A percentile compares a stretch with the other conserved stretches of the same genome.
Conservation (phyloP, 805 yeast genomes). For the Lachancea waltii region DNA sequence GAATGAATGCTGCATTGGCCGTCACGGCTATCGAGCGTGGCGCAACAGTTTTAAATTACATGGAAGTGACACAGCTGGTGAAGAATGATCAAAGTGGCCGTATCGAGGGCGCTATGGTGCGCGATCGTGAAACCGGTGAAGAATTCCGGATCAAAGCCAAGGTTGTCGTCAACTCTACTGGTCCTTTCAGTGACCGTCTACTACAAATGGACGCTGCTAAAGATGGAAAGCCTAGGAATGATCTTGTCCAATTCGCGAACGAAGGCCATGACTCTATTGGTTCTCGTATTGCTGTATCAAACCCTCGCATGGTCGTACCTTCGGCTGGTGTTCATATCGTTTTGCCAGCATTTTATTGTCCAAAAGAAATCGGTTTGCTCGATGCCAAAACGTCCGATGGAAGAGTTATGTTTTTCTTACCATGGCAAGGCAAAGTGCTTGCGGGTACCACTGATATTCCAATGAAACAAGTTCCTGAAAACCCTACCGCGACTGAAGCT, state of each 20-base stretch:
- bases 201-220: constrained; percentile 80
- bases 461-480: constrained; percentile 57
- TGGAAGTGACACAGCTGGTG: constrained; percentile 67
- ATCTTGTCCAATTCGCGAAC: constrained; percentile 28
- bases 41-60: constrained; percentile 83
- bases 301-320: constrained; percentile 84
- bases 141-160: constrained; percentile 58
- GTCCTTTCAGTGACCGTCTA: constrained; percentile 81
- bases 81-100: constrained; percentile 55
- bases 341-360: constrained; percentile 88
- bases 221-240: constrained; percentile 54
- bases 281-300: constrained; percentile 29
- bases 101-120: constrained; percentile 69
- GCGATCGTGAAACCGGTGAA: constrained; percentile 63
- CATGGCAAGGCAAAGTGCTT: constrained; percentile 95
- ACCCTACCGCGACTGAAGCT: constrained; percentile 79
- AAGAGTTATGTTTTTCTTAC: constrained; percentile 92
- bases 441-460: constrained; percentile 98
- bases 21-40: constrained; percentile 80
- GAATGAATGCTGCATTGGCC: constrained; percentile 84
- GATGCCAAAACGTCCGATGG: constrained; percentile 94
- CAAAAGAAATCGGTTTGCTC: constrained; percentile 76
- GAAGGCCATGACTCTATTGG: constrained; percentile 20
- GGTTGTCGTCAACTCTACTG: constrained; percentile 84
- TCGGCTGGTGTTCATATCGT: constrained; percentile 91